A percentile compares a stretch with the other conserved stretches of the same genome.
Conservation (phyloP, 2,329 filamentous ascomycete genomes). For the Cadophora sp. region DNA sequence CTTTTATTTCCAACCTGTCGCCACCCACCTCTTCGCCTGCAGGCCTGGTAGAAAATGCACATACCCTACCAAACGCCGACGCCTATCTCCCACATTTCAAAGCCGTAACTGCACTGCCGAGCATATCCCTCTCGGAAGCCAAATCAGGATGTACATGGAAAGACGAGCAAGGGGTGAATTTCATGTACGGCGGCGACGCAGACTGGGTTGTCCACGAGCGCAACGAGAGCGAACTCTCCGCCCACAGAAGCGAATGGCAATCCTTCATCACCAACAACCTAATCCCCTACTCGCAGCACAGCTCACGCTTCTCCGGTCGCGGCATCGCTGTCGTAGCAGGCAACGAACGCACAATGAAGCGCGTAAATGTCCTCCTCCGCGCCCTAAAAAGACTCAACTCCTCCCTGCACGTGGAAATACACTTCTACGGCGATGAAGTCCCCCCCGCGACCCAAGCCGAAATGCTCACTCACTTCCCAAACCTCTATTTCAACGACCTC, state of each 20-base stretch:
- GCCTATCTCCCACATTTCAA: conserved; percentile 23
- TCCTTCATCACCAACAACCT: conserved; percentile 19
- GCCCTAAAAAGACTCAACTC: conserved; percentile 16
- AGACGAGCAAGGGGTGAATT: conserved; percentile 18
- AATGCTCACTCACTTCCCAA: conserved; percentile 13
- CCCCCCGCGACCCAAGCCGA: conserved; percentile 6
- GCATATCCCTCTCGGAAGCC: conserved; percentile 17
- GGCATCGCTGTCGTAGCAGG: conserved; percentile 25
- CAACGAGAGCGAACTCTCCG: conserved; percentile 21
- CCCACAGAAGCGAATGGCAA: conserved; percentile 20
- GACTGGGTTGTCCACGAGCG: conserved; percentile 21
- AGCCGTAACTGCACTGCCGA: conserved; percentile 15
- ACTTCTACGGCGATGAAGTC: conserved; percentile 23
- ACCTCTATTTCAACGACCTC: conserved; percentile 24
- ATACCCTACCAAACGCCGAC: conserved; percentile 21
- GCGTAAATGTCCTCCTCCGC: conserved; percentile 19
- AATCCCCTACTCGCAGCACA: conserved; percentile 20
- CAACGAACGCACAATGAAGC: conserved; percentile 21
- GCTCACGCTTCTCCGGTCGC: conserved; percentile 19
- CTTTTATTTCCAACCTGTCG: neutral
- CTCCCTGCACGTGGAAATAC: conserved; percentile 21
- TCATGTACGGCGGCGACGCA: conserved; percentile 17
- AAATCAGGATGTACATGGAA: conserved; percentile 21
- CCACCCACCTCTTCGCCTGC: neutral
- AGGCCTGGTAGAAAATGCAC: conserved; percentile 7